Evolutionary conservation across 2,329 filamentous ascomycete species (phyloP).

Genomic region (Phoma sp.): DNA sequence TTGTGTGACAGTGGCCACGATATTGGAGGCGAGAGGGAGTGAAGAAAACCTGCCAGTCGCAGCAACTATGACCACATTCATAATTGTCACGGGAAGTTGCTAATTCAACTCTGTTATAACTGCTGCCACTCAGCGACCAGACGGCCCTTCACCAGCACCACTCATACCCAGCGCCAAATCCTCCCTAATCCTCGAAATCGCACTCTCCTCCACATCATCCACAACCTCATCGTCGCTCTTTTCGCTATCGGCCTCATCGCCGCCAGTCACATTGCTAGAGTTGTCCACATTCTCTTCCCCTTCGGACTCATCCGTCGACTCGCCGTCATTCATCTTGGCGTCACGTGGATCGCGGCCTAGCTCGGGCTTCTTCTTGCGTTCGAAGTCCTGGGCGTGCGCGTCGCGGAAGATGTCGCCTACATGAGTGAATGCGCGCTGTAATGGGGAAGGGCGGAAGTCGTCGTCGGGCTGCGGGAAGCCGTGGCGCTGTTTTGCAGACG

Average conservation of each 20-base stretch:
- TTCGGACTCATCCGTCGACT: conserved; percentile 29
- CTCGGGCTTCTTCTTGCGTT: conserved; percentile 71
- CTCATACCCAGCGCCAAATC: conserved; percentile 12
- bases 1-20: too few species aligned
- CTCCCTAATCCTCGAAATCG: conserved; percentile 8
- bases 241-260: conserved; percentile 7
- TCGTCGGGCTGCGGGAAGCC: conserved; percentile 18
- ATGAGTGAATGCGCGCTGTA: conserved; percentile 56
- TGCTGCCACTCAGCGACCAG: background rate
- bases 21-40: too few species aligned
- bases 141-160: background rate
- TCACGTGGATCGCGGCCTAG: conserved; percentile 44
- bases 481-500: conserved; percentile 29
- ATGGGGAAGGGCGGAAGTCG: conserved; percentile 38
- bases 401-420: conserved; percentile 76
- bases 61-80: too few species aligned
- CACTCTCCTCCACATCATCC: conserved; percentile 15
- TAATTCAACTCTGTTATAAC: too few species aligned
- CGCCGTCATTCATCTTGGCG: conserved; percentile 45
- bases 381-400: conserved; percentile 91
- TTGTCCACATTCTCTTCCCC: conserved; percentile 38
- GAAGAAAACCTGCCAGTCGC: too few species aligned
- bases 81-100: too few species aligned
- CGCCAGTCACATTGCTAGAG: conserved; percentile 35
- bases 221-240: background rate